These are phyloP conservation scores for Colletotrichum cordylinicola DNA, from an alignment of 2,329 filamentous ascomycete species.

Conservation along the genomic window DNA sequence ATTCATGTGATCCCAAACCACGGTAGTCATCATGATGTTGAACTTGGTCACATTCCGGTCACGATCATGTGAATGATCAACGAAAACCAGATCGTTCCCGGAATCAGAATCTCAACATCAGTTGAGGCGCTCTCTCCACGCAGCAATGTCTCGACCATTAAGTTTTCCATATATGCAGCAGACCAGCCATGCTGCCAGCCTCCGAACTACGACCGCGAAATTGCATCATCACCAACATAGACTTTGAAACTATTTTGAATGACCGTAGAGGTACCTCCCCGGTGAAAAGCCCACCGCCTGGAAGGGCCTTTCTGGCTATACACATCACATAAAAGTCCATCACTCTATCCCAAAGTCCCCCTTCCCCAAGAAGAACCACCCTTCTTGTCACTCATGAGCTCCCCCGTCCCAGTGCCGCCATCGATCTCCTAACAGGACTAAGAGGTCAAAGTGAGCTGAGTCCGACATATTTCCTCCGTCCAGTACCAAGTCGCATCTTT, in stretches of 20 bases:
- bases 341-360: neutral
- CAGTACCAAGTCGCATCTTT: neutral
- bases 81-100: neutral
- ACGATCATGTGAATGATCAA: neutral
- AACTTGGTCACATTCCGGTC: neutral
- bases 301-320: neutral
- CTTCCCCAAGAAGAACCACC: neutral
- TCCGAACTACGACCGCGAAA: neutral
- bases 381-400: neutral
- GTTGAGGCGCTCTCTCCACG: neutral
- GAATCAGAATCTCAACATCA: neutral
- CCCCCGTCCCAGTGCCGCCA: neutral
- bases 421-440: neutral
- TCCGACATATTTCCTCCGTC: neutral
- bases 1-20: neutral
- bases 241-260: neutral
- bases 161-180: neutral
- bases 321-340: neutral
- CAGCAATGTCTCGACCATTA: no score
- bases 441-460: neutral
- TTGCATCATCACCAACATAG: neutral
- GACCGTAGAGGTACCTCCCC: neutral
- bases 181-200: neutral
- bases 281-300: neutral
- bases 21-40: neutral